Percentiles rank a stretch among this genome's conserved stretches.
Conservation (phyloP, 768 basidiomycete species). For the Hygrophoropsis aurantiaca region DNA sequence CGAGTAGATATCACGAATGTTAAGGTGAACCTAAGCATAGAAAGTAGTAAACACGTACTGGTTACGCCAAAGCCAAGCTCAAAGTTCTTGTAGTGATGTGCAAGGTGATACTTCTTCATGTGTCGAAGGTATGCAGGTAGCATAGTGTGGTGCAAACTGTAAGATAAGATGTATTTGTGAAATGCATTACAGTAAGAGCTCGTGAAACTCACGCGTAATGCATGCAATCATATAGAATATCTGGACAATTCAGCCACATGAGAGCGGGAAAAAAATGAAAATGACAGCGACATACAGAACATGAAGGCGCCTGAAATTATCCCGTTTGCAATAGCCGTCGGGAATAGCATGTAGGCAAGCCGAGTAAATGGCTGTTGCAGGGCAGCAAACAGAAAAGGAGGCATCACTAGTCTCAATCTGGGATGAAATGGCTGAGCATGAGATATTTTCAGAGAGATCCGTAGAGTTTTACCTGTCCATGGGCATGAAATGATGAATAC, state of each 20-base stretch:
- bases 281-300: constrained; percentile 56
- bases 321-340: constrained; percentile 82
- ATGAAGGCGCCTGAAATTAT: constrained; percentile 79
- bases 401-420: constrained; percentile 95
- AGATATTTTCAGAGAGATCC: not conserved
- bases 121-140: constrained; percentile 85
- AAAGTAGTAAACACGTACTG: constrained; percentile 45
- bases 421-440: constrained; percentile 1
- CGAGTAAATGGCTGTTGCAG: constrained; percentile 86
- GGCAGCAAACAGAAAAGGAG: constrained; percentile 75
- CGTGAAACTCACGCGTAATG: constrained; percentile 76
- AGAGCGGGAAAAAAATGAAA: constrained; percentile 3
- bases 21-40: not conserved
- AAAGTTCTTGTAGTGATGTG: constrained; percentile 98
- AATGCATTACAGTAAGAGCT: not conserved
- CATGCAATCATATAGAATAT: constrained; percentile 85
- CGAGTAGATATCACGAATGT: constrained; percentile 4
- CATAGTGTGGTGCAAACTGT: constrained; percentile 79
- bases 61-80: constrained; percentile 98
- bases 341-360: constrained; percentile 82
- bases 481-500: constrained; percentile 95
- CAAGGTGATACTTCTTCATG: constrained; percentile 97
- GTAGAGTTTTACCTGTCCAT: constrained; percentile 88
- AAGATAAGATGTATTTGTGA: constrained; percentile 10
- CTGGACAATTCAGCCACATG: constrained; percentile 41